phyloP scores from a whole-genome alignment of 306 rosid species.

The Hippophae rhamnoides region DNA sequence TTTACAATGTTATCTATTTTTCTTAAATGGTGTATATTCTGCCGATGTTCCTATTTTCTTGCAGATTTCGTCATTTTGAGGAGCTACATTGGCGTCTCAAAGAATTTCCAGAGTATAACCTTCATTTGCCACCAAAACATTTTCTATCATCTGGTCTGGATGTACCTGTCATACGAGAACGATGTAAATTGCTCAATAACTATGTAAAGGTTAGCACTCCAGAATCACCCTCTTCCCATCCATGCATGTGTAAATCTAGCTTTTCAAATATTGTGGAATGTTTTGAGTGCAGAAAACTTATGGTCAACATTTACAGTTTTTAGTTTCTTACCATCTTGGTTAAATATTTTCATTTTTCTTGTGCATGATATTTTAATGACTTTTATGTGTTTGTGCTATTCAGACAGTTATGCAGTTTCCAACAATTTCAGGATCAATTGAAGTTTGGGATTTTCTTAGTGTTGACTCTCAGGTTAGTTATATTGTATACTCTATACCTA shows the following conservation, averaged over 20 bases:
- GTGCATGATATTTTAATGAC: constrained; percentile 23
- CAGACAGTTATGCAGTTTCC: constrained; percentile 95
- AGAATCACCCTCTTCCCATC: too few species aligned
- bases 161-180: constrained; percentile 71
- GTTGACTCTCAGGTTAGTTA: constrained; percentile 89
- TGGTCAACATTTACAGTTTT: constrained; percentile 14
- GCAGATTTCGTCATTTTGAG: constrained; percentile 97
- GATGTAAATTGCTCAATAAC: constrained; percentile 71
- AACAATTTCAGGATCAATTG: constrained; percentile 89
- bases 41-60: constrained; percentile 2
- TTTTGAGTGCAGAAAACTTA: constrained; percentile 15
- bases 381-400: constrained; percentile 16
- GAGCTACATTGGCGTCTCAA: constrained; percentile 91
- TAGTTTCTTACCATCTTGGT: constrained; percentile 16
- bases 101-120: constrained; percentile 82
- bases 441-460: constrained; percentile 98
- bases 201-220: constrained; percentile 64
- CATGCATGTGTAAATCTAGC: not conserved
- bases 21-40: not conserved
- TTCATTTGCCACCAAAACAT: constrained; percentile 96
- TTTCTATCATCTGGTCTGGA: constrained; percentile 90
- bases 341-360: constrained; percentile 1
- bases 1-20: not conserved
- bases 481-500: constrained; percentile 13
- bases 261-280: constrained; percentile 1